Evolutionary conservation across 2,329 filamentous ascomycete genomes (phyloP).

Genomic region (Sordariomycetes sp.): DNA sequence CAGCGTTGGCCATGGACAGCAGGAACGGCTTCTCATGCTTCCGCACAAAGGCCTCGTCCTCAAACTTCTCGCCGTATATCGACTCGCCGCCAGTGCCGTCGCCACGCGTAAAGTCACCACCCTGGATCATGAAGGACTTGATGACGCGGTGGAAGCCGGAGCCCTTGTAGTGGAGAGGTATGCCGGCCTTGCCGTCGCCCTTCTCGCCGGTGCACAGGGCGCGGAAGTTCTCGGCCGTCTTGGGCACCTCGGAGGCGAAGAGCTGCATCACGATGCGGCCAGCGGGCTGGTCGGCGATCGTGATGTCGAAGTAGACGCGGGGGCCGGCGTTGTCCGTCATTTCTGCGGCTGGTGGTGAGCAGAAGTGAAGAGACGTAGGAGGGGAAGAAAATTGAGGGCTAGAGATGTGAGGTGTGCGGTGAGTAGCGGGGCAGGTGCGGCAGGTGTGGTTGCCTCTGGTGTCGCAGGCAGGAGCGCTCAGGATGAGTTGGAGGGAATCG

Average conservation of each 20-base stretch:
- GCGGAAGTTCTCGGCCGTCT: slow-evolving; percentile 94
- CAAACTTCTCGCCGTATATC: slow-evolving; percentile 95
- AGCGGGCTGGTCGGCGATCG: slow-evolving; percentile 58
- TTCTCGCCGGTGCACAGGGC: slow-evolving; percentile 92
- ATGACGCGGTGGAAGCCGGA: slow-evolving; percentile 92
- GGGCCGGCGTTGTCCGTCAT: slow-evolving; percentile 28
- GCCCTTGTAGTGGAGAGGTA: slow-evolving; percentile 85
- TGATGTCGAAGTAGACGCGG: slow-evolving; percentile 88
- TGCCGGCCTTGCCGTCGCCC: slow-evolving; percentile 66
- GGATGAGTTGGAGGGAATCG: neutral
- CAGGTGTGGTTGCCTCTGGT: neutral
- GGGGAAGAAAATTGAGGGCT: neutral
- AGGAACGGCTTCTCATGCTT: slow-evolving; percentile 92
- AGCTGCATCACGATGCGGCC: slow-evolving; percentile 84
- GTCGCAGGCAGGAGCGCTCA: neutral
- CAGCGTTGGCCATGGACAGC: slow-evolving; percentile 95
- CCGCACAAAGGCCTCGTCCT: slow-evolving; percentile 86
- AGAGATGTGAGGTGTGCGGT: neutral
- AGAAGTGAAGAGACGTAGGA: neutral
- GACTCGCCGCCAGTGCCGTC: slow-evolving; percentile 94
- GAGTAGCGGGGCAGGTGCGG: neutral
- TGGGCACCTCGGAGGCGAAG: slow-evolving; percentile 65
- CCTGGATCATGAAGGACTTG: slow-evolving; percentile 98
- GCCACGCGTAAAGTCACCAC: slow-evolving; percentile 89
- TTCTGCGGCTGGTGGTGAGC: slow-evolving; percentile 7